phyloP scores from a whole-genome alignment of 1,284 basidiomycete species.

The Ustilago lituana region DNA sequence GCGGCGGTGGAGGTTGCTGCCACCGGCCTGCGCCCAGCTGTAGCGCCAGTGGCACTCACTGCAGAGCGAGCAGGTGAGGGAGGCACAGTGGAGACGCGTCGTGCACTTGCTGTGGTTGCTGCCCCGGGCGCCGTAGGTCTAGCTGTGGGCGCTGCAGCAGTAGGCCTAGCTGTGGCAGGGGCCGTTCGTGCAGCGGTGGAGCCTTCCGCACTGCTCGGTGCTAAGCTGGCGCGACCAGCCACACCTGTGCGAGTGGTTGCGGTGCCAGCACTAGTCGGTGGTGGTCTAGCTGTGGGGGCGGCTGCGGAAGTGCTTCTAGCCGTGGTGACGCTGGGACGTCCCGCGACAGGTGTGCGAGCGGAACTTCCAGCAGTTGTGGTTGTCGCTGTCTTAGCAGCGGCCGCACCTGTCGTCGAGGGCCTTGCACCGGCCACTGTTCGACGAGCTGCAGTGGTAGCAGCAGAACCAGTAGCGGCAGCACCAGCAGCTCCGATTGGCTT shows the following conservation, averaged over 20 bases:
- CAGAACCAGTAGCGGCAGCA: conserved; percentile 7
- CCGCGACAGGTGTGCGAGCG: conserved; percentile 23
- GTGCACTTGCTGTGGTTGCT: conserved; percentile 13
- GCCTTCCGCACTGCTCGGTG: conserved; percentile 10
- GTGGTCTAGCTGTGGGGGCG: conserved; percentile 7
- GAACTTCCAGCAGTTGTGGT: conserved; percentile 5
- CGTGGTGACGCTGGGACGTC: conserved; percentile 20
- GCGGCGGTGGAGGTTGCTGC: conserved; percentile 13
- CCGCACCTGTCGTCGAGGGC: conserved; percentile 21
- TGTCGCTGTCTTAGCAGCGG: conserved; percentile 9
- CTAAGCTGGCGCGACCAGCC: conserved; percentile 29
- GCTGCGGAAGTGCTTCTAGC: conserved; percentile 4
- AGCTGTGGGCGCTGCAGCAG: conserved; percentile 19
- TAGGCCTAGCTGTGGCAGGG: conserved; percentile 13
- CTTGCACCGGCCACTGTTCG: conserved; percentile 21
- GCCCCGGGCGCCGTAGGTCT: conserved; percentile 16
- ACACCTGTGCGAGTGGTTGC: conserved; percentile 19
- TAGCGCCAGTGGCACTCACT: conserved; percentile 12
- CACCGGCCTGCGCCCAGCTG: conserved; percentile 13
- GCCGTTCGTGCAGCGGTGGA: conserved; percentile 11
- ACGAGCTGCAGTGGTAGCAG: conserved; percentile 26
- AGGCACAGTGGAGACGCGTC: conserved; percentile 34
- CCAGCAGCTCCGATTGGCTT: conserved; percentile 4
- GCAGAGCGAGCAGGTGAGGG: conserved; percentile 37
- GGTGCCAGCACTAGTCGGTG: neutral